Evolutionary conservation across 768 basidiomycete genomes (phyloP).

Genomic region (Multifurca ochricompacta): DNA sequence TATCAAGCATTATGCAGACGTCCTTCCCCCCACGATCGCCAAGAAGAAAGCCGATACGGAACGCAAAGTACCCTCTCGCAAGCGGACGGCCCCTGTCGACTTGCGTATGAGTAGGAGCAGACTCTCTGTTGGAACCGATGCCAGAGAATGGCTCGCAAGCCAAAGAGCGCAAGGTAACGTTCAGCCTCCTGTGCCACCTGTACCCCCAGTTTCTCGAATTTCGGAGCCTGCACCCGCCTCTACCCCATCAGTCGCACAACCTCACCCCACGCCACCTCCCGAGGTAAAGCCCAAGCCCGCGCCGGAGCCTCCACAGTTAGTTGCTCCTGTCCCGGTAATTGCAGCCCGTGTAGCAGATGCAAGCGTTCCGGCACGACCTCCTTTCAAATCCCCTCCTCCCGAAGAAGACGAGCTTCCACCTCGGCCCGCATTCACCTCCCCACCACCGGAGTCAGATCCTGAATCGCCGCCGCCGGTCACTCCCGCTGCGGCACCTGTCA

Average conservation of each 20-base stretch:
- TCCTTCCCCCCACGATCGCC: slow-evolving; percentile 75
- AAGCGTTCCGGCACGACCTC: slow-evolving; percentile 32
- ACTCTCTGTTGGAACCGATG: slow-evolving; percentile 64
- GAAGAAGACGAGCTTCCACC: slow-evolving; percentile 45
- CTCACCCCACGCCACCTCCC: neutral
- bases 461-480: neutral
- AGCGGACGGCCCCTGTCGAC: slow-evolving; percentile 82
- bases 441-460: slow-evolving; percentile 25
- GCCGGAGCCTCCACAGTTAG: slow-evolving; percentile 17
- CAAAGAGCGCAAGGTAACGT: slow-evolving; percentile 35
- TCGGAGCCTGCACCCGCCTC: slow-evolving; percentile 26
- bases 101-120: slow-evolving; percentile 78
- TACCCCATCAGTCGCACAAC: slow-evolving; percentile 8
- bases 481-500: slow-evolving; percentile 29
- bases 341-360: slow-evolving; percentile 18
- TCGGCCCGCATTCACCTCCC: slow-evolving; percentile 21
- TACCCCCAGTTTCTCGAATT: neutral
- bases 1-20: slow-evolving; percentile 59
- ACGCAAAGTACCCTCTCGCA: slow-evolving; percentile 72
- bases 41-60: slow-evolving; percentile 86
- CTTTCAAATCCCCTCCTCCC: slow-evolving; percentile 57
- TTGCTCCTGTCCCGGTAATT: slow-evolving; percentile 21
- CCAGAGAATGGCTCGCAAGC: slow-evolving; percentile 61
- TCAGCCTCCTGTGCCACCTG: slow-evolving; percentile 17
- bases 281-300: neutral